These are phyloP conservation scores for Phytophthora tentaculata DNA, from an alignment of 352 stramenopile species.

Conservation along the genomic window DNA sequence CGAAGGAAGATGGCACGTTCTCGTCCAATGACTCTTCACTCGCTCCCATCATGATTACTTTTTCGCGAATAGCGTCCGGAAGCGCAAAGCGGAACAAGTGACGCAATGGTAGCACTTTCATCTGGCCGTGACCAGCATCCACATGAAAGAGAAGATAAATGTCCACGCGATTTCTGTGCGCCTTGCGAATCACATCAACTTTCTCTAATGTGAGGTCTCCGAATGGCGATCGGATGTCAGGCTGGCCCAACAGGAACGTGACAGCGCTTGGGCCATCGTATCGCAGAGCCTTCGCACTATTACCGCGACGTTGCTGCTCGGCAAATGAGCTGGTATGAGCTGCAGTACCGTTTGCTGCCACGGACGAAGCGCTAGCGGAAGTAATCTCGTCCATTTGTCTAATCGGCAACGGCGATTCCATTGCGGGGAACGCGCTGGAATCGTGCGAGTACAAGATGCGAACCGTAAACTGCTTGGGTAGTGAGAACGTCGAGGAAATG, in stretches of 20 bases:
- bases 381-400: slow-evolving; percentile 32
- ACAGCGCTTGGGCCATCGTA: slow-evolving; percentile 77
- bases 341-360: slow-evolving; percentile 12
- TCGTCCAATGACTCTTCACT: slow-evolving; percentile 74
- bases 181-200: slow-evolving; percentile 77
- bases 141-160: slow-evolving; percentile 86
- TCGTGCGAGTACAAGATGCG: slow-evolving; percentile 62
- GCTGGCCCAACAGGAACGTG: slow-evolving; percentile 69
- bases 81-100: slow-evolving; percentile 84
- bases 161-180: slow-evolving; percentile 56
- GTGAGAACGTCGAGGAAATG: slow-evolving; percentile 69
- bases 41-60: slow-evolving; percentile 74
- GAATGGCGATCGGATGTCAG: slow-evolving; percentile 74
- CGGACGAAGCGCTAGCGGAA: slow-evolving; percentile 1
- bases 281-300: slow-evolving; percentile 55
- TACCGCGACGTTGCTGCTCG: slow-evolving; percentile 25
- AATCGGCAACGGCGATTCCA: slow-evolving; percentile 34
- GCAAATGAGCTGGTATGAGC: slow-evolving; percentile 31
- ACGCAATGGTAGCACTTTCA: slow-evolving; percentile 66
- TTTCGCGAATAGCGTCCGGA: slow-evolving; percentile 60
- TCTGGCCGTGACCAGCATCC: slow-evolving; percentile 52
- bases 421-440: slow-evolving; percentile 53
- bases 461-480: slow-evolving; percentile 73
- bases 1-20: slow-evolving; percentile 70
- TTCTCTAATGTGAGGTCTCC: slow-evolving; percentile 85